phyloP scores from a whole-genome alignment of 495 filamentous ascomycete genomes.

The Penicillium coffeae region DNA sequence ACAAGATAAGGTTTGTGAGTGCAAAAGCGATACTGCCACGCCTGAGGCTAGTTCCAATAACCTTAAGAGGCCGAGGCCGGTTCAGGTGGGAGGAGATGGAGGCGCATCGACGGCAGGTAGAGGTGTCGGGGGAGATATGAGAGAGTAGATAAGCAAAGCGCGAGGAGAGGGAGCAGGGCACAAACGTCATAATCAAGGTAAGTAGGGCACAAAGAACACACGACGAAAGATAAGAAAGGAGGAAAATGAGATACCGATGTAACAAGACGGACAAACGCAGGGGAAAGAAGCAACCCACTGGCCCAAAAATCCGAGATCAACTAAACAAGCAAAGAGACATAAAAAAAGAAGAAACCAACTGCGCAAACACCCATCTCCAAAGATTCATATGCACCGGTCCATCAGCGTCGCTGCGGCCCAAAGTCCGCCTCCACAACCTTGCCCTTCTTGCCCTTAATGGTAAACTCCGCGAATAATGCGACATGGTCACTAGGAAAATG shows the following conservation, averaged over 20 bases:
- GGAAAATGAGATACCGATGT: slow-evolving; percentile 6
- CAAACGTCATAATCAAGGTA: slow-evolving; percentile 18
- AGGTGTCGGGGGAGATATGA: slow-evolving; percentile 16
- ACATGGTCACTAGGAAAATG: slow-evolving; percentile 98
- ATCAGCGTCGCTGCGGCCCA: slow-evolving; percentile 54
- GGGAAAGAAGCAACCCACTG: slow-evolving; percentile 23
- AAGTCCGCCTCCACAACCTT: slow-evolving; percentile 66
- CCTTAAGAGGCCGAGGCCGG: slow-evolving; percentile 3
- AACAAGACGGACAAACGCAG: slow-evolving; percentile 23
- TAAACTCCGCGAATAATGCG: slow-evolving; percentile 86
- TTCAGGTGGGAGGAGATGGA: slow-evolving; percentile 2
- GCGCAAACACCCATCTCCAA: slow-evolving; percentile 43
- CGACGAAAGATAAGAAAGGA: slow-evolving; percentile 15
- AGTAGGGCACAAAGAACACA: slow-evolving; percentile 15
- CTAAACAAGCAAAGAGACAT: slow-evolving; percentile 14
- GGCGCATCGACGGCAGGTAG: slow-evolving; percentile 3
- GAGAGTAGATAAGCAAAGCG: slow-evolving; percentile 17
- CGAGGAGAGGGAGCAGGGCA: slow-evolving; percentile 4
- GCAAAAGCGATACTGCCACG: slow-evolving; percentile 16
- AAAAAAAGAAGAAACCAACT: slow-evolving; percentile 29
- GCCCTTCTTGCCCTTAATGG: slow-evolving; percentile 85
- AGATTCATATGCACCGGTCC: slow-evolving; percentile 39
- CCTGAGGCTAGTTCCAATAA: slow-evolving; percentile 23
- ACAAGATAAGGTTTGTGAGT: slow-evolving; percentile 7
- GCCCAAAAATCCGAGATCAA: slow-evolving; percentile 42